Percentiles rank a stretch among this genome's conserved stretches.
Conservation (phyloP, 1,284 basidiomycete species). For the Trametes versicolor region DNA sequence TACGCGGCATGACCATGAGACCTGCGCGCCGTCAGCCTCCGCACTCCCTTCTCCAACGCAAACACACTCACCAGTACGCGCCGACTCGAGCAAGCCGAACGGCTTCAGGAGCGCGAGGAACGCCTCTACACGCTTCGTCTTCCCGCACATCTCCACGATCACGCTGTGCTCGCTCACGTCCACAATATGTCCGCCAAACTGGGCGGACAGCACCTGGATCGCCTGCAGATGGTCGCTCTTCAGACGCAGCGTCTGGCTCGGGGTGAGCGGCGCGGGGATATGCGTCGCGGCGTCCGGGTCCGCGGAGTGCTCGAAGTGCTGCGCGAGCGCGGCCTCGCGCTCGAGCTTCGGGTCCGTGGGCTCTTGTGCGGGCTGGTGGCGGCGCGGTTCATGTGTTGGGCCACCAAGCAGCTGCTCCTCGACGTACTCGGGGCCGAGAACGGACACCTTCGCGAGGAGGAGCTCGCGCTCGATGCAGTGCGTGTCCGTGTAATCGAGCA, state of each 20-base stretch:
- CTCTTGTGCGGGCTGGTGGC: slow-evolving; percentile 30
- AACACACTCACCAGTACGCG: slow-evolving; percentile 71
- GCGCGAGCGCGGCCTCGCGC: slow-evolving; percentile 75
- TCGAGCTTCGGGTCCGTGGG: slow-evolving; percentile 61
- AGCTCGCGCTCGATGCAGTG: slow-evolving; percentile 57
- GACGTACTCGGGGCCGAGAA: slow-evolving; percentile 97
- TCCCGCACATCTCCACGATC: slow-evolving; percentile 95
- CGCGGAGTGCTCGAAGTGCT: slow-evolving; percentile 73
- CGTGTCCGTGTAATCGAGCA: slow-evolving; percentile 95
- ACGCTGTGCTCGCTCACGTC: slow-evolving; percentile 95
- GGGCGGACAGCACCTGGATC: slow-evolving; percentile 84
- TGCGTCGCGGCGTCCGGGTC: slow-evolving; percentile 34
- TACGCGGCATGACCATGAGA: slow-evolving; percentile 96
- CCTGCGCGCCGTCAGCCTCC: slow-evolving; percentile 55
- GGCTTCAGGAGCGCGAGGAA: slow-evolving; percentile 94
- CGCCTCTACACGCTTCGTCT: slow-evolving; percentile 91
- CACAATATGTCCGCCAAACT: slow-evolving; percentile 94
- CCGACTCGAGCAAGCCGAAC: slow-evolving; percentile 90
- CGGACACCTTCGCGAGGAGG: slow-evolving; percentile 73
- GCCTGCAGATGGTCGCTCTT: slow-evolving; percentile 93
- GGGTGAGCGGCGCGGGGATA: slow-evolving; percentile 50
- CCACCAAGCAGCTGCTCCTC: slow-evolving; percentile 88
- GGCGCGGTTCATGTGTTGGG: slow-evolving; percentile 80
- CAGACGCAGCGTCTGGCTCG: slow-evolving; percentile 86
- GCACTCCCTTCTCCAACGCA: slow-evolving; percentile 11